Conservation (phyloP, 495 filamentous ascomycete species). For the Neurospora sp. region DNA sequence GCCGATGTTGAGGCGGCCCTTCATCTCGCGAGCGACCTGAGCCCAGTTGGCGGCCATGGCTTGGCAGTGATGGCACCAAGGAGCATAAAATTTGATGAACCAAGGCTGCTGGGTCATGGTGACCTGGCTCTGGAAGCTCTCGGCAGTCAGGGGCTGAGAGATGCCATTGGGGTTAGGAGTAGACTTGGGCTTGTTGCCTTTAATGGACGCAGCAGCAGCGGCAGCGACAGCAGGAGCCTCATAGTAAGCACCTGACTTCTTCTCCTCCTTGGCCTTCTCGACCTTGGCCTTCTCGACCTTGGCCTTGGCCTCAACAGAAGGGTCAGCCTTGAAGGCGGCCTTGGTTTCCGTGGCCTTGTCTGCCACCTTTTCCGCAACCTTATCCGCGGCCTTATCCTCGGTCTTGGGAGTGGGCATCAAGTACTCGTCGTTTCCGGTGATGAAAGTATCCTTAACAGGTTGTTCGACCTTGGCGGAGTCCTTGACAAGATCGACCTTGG, state of each 20-base stretch:
- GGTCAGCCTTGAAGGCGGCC: slow-evolving; percentile 4
- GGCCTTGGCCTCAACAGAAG: slow-evolving; percentile 12
- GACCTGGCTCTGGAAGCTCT: slow-evolving; percentile 77
- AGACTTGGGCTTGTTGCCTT: slow-evolving; percentile 30
- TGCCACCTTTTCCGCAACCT: slow-evolving; percentile 29
- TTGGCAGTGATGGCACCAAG: slow-evolving; percentile 94
- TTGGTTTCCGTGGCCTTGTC: slow-evolving; percentile 13
- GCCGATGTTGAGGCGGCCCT: slow-evolving; percentile 77
- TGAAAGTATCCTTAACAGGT: neutral
- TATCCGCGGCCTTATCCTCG: neutral
- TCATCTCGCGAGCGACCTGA: slow-evolving; percentile 82
- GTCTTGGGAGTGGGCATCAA: neutral
- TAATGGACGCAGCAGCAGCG: neutral
- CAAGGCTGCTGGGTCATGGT: slow-evolving; percentile 83
- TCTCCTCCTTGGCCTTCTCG: slow-evolving; percentile 1
- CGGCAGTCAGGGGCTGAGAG: slow-evolving; percentile 66
- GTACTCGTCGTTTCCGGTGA: neutral
- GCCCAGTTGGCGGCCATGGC: slow-evolving; percentile 84
- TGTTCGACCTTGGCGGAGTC: slow-evolving; percentile 7
- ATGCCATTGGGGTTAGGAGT: slow-evolving; percentile 64
- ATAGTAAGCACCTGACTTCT: neutral
- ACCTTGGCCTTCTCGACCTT: slow-evolving; percentile 4
- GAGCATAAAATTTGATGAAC: slow-evolving; percentile 98
- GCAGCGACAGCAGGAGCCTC: neutral
- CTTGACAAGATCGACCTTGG: slow-evolving; percentile 3